Evolutionary conservation across 768 basidiomycete species (phyloP).

Genomic region (Gautieria morchelliformis): DNA sequence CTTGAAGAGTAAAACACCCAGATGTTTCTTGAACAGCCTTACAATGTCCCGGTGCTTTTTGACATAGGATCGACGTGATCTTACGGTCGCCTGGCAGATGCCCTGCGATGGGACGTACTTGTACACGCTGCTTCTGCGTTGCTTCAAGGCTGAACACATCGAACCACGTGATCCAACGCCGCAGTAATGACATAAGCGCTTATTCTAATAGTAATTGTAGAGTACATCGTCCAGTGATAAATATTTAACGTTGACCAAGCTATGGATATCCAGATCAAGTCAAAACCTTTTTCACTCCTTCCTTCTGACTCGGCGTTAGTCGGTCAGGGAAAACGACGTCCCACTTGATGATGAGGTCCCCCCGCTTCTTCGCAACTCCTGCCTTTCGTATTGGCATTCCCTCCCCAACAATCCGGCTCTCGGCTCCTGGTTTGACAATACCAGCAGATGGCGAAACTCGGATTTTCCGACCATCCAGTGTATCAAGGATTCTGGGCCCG

Average conservation of each 20-base stretch:
- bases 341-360: slow-evolving; percentile 78
- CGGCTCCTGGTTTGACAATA: slow-evolving; percentile 68
- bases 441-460: slow-evolving; percentile 57
- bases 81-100: not conserved
- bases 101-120: not conserved
- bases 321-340: slow-evolving; percentile 76
- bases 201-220: not conserved
- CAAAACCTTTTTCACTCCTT: slow-evolving; percentile 60
- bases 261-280: slow-evolving; percentile 2
- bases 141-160: not conserved
- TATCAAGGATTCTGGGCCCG: slow-evolving; percentile 48
- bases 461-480: slow-evolving; percentile 73
- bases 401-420: slow-evolving; percentile 62
- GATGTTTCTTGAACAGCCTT: not conserved
- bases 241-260: not conserved
- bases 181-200: not conserved
- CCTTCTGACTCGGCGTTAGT: slow-evolving; percentile 69
- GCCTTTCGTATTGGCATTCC: slow-evolving; percentile 91
- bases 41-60: not conserved
- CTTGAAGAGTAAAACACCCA: not conserved
- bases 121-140: not conserved
- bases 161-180: not conserved
- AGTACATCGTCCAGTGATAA: not conserved
- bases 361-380: slow-evolving; percentile 58
- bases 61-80: not conserved